These are phyloP conservation scores for Escallonia rubra DNA, from an alignment of 129 eudicot species.

Conservation along the genomic window DNA sequence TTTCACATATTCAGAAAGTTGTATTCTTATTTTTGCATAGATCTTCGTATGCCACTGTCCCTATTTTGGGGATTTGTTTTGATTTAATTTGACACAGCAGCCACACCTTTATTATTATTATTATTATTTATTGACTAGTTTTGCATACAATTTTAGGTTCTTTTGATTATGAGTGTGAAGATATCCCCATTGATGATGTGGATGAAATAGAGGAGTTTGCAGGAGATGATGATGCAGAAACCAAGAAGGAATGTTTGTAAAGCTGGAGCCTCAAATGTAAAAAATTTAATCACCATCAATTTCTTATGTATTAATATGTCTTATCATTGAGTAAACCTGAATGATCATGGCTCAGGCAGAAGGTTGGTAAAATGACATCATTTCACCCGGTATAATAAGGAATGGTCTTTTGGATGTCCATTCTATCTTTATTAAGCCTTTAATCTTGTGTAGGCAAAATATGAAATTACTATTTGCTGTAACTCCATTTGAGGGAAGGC, in stretches of 20 bases:
- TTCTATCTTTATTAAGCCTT: neutral
- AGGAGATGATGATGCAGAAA: slow-evolving; percentile 32
- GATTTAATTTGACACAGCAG: neutral
- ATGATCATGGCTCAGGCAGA: neutral
- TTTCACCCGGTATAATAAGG: neutral
- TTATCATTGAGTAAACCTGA: neutral
- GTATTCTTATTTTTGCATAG: neutral
- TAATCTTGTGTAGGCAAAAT: neutral
- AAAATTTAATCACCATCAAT: too few relatives aligned
- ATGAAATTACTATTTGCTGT: neutral
- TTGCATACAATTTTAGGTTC: slow-evolving; percentile 26
- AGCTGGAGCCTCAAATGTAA: neutral
- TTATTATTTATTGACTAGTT: neutral
- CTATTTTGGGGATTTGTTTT: neutral
- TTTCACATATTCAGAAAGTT: too few relatives aligned
- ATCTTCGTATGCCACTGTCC: neutral
- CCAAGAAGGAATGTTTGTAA: neutral
- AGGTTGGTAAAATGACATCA: neutral
- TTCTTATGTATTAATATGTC: too few relatives aligned
- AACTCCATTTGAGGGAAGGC: neutral
- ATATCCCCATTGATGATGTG: slow-evolving; percentile 60
- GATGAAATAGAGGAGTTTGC: slow-evolving; percentile 55
- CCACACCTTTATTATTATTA: neutral
- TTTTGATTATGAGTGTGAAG: slow-evolving; percentile 40
- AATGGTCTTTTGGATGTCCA: neutral